A percentile compares a stretch with the other conserved stretches of the same genome.
Conservation (phyloP, 441 rosid species). For the Mallotus japonicus region DNA sequence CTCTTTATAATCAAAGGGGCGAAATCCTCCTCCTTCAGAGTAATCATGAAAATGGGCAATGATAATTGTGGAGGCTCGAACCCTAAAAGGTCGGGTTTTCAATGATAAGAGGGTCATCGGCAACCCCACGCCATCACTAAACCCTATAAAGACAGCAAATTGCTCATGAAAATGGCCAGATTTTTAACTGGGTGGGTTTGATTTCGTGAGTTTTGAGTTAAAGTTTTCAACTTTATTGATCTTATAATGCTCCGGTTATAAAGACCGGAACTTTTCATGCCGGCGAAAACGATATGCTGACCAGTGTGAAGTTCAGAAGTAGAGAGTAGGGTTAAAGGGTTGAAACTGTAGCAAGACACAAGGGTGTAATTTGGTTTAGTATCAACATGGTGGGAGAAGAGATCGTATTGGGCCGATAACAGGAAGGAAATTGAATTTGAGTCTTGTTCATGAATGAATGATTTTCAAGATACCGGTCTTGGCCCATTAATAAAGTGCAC, state of each 20-base stretch:
- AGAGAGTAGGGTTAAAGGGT: conserved; percentile 6
- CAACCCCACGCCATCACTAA: conserved; percentile 43
- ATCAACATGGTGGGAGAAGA: no score
- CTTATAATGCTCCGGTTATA: background rate
- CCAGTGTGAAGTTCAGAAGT: background rate
- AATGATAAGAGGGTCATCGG: conserved; percentile 46
- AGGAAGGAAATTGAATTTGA: no score
- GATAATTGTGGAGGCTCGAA: conserved; percentile 49
- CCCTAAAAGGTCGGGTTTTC: conserved; percentile 39
- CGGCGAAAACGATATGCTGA: background rate
- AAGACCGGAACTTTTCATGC: conserved; percentile 5
- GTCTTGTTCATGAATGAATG: no score
- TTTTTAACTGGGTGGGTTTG: conserved; percentile 9
- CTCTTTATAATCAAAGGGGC: conserved; percentile 36
- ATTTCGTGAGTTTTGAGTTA: conserved; percentile 7
- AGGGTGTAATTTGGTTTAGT: no score
- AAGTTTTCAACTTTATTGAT: background rate
- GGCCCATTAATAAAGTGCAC: no score
- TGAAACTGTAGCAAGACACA: background rate
- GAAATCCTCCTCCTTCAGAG: conserved; percentile 44
- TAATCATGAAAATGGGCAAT: conserved; percentile 41
- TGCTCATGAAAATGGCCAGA: conserved; percentile 15
- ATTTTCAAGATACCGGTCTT: no score
- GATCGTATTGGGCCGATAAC: no score
- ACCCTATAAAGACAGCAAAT: background rate